These are phyloP conservation scores for Syncephalastrum racemosum DNA, from an alignment of 371 early-diverging fungal genomes.

Conservation along the genomic window DNA sequence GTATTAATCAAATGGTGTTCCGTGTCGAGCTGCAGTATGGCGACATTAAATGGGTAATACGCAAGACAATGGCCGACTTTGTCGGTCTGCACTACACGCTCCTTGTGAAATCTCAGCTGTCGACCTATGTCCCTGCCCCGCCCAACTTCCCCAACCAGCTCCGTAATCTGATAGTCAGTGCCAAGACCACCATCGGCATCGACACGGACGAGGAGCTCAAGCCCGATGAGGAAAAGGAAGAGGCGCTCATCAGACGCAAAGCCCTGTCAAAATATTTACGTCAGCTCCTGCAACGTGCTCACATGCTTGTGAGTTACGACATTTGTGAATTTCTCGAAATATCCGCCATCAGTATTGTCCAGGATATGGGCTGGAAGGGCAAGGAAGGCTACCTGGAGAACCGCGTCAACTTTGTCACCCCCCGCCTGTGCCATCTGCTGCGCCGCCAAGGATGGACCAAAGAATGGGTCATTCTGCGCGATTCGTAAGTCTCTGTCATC, in stretches of 20 bases:
- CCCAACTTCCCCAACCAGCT: slow-evolving; percentile 51
- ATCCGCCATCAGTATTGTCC: slow-evolving; percentile 71
- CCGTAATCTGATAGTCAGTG: slow-evolving; percentile 39
- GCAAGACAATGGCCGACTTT: slow-evolving; percentile 73
- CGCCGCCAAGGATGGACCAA: slow-evolving; percentile 52
- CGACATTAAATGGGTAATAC: slow-evolving; percentile 76
- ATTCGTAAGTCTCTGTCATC: slow-evolving; percentile 56
- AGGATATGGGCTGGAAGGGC: slow-evolving; percentile 86
- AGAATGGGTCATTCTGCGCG: slow-evolving; percentile 77
- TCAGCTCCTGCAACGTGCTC: slow-evolving; percentile 56
- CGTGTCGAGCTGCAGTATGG: slow-evolving; percentile 81
- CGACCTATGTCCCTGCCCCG: slow-evolving; percentile 38
- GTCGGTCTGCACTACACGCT: slow-evolving; percentile 66
- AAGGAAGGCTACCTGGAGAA: slow-evolving; percentile 77
- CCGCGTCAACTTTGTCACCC: slow-evolving; percentile 45
- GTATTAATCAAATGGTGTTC: slow-evolving; percentile 50
- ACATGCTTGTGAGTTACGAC: slow-evolving; percentile 66
- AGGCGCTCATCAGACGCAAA: slow-evolving; percentile 51
- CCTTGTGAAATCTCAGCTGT: slow-evolving; percentile 47
- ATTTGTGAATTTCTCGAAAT: slow-evolving; percentile 83
- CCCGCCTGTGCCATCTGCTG: slow-evolving; percentile 37
- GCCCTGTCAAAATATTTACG: slow-evolving; percentile 67
- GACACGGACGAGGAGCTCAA: slow-evolving; percentile 12
- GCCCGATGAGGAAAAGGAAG: slow-evolving; percentile 21
- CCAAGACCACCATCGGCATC: slow-evolving; percentile 35